Percentiles rank a stretch among this genome's conserved stretches.
Conservation (phyloP, 1,139 yeast genomes). For the Kodamaea arcana region DNA sequence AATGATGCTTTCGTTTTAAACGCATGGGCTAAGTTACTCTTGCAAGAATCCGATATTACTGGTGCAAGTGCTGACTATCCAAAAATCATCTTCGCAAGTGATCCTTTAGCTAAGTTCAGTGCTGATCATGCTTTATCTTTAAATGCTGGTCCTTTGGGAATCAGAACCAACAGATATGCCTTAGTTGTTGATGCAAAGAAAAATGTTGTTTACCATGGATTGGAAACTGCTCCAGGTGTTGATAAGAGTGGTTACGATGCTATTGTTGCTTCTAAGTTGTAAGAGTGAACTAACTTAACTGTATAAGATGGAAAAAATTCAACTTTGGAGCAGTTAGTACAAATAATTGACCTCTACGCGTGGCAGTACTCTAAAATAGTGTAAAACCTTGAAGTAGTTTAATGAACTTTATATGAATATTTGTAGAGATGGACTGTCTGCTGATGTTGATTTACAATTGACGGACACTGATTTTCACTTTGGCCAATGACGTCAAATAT, state of each 20-base stretch:
- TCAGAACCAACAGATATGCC: slow-evolving; percentile 72
- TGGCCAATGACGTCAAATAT: no score
- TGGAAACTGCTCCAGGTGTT: slow-evolving; percentile 27
- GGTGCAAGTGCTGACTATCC: slow-evolving; percentile 13
- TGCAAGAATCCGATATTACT: slow-evolving; percentile 13
- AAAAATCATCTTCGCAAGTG: slow-evolving; percentile 23
- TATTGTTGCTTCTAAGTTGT: slow-evolving; percentile 10
- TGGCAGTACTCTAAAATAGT: no score
- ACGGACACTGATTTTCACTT: no score
- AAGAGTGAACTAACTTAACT: no score
- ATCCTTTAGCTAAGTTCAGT: slow-evolving; percentile 23
- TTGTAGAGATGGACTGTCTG: no score
- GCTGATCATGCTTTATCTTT: slow-evolving; percentile 17
- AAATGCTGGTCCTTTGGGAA: slow-evolving; percentile 36
- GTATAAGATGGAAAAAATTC: no score
- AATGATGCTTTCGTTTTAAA: slow-evolving; percentile 28
- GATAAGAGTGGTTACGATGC: slow-evolving; percentile 24
- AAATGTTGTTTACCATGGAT: slow-evolving; percentile 17
- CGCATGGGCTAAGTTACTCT: slow-evolving; percentile 30
- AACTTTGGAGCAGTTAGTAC: no score
- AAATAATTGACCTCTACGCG: no score
- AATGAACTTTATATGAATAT: no score
- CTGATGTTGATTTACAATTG: no score
- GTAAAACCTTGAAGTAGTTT: no score
- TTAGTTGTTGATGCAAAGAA: slow-evolving; percentile 48